Evolutionary conservation across 78 protist genomes (phyloP), one percentile per base, ranked within the genome.

Genomic region (Dictyostelium firmibasis): DNA sequence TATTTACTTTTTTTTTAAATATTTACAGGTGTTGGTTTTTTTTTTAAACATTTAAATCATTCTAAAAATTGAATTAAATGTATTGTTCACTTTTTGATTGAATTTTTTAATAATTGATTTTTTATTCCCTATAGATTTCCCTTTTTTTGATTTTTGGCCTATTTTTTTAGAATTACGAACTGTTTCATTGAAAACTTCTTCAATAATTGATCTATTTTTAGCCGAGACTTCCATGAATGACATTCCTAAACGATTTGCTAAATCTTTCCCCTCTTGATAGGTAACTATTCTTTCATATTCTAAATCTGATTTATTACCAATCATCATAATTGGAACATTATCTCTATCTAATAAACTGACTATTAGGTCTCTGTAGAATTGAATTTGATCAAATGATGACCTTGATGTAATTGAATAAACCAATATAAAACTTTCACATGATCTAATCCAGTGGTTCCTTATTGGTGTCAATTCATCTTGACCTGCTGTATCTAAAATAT

Each of bases 281-380:
- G 96, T 35, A 14, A 96, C 98, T 33, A 86, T 81, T 53, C 96
- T 62, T 5, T 79, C 70, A 8, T 85, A 70, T 25, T 74, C 89
- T 67, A 99, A 95, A 88, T 99, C 99, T 64, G 96, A 47, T 98
- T 99, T 99, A 98, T 99, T 99, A 16, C 99, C 99, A 27, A 99
- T 98, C 11, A 99, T 96, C 98, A 99, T 97, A 57, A 99, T 95
- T 43, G 99, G 99, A 13, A 98, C 20, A 11, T 98, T 91, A 60
- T 98, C 92, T 8, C 81, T 81, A 85, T 96, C 99, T 1, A 99
- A 99, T 23, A 97, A 98, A 13, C 97, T 82, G 6, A 97, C 57
- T 3, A 97, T 82, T 74, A 97, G 98, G 11, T 96, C 92, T 20
- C 92, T 93, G 76, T 84, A 91, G 4, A 97, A 76, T 53, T 95